Percentiles rank a stretch among this genome's conserved stretches.
phyloP scores from a whole-genome alignment of 1,139 yeast genomes.

The Tardiomyces blankii region DNA sequence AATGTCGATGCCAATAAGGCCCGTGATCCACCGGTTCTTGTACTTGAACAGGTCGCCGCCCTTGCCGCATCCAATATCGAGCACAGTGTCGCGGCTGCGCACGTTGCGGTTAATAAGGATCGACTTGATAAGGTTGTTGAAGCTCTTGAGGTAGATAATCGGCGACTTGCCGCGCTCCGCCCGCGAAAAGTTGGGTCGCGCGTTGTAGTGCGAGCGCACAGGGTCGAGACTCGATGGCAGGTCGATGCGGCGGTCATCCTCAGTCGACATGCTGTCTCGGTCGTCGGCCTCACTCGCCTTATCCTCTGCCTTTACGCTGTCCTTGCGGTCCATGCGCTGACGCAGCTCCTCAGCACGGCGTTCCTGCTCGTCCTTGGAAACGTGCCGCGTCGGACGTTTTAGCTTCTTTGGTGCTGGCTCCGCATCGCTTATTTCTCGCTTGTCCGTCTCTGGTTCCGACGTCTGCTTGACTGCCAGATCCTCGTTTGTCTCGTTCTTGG shows the following conservation, averaged over 20 bases:
- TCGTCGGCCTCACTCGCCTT: neutral
- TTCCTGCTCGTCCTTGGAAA: neutral
- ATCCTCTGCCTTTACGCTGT: neutral
- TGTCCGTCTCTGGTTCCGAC: too few relatives aligned
- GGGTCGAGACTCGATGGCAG: too few relatives aligned
- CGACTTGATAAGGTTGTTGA: slow-evolving; percentile 86
- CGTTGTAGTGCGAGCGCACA: slow-evolving; percentile 77
- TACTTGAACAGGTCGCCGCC: slow-evolving; percentile 96
- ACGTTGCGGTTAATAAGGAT: slow-evolving; percentile 68
- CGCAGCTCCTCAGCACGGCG: neutral
- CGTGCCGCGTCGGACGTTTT: neutral
- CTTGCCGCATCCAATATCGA: slow-evolving; percentile 94
- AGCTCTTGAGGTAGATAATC: slow-evolving; percentile 73
- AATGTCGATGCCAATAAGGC: slow-evolving; percentile 83
- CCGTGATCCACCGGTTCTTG: slow-evolving; percentile 60
- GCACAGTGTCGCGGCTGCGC: slow-evolving; percentile 36
- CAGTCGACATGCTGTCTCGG: neutral
- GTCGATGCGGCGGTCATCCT: neutral
- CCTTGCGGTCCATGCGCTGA: neutral
- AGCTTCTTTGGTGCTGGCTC: neutral
- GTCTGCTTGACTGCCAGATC: neutral
- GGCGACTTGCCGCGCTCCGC: slow-evolving; percentile 68
- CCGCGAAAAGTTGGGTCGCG: slow-evolving; percentile 59
- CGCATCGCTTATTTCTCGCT: neutral
- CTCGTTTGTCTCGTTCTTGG: neutral